Evolutionary conservation across 495 filamentous ascomycete species (phyloP), one percentile per base, ranked within the genome.

Genomic region (Neurospora intermedia): DNA sequence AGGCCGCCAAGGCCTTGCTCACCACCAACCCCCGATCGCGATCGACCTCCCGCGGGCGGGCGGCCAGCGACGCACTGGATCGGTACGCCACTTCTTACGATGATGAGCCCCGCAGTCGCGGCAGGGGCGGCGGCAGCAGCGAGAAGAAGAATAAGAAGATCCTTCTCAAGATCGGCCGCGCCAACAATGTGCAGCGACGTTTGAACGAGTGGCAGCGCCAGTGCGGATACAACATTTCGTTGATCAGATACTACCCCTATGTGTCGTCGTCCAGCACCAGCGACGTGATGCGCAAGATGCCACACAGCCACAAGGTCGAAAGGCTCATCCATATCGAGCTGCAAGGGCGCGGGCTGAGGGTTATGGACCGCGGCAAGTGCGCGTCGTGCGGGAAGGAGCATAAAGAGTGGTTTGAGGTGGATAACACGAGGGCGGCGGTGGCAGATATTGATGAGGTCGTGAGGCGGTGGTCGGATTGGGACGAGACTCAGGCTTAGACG

Each of bases 391-490:
- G 94, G 13, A 93, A 90, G 80, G 91, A 92, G 76, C 96, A 99
- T 82, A 84, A 89, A 45, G 96, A 99, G 81, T 99, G 96, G 96
- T 98, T 99, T 81, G 94, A 96, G 81, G 89, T 98, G 8, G 89
- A 92, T 70, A 94, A 93, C 3, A 88, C 82, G 20, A 87, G 90
- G 76, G 84, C 90, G 13, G 92, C 91, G 0, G 83, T 98, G 13
- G 87, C 83, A 72, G 87, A 81, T 35, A 91, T 98, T 6, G 94
- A 99, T 85, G 93, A 92, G 72, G 88, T 93, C 69, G 89, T 98
- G 35, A 88, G 90, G 77, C 83, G 94, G 74, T 98, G 96, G 96
- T 90, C 94, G 66, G 86, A 87, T 7, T 98, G 94, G 93, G 92
- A 87, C 38, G 85, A 87, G 45, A 73, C 76, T 4, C 70, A 77